Evolutionary conservation across 805 yeast species (phyloP), one percentile per base, ranked within the genome.

Genomic region (Cephaloascus albidus): DNA sequence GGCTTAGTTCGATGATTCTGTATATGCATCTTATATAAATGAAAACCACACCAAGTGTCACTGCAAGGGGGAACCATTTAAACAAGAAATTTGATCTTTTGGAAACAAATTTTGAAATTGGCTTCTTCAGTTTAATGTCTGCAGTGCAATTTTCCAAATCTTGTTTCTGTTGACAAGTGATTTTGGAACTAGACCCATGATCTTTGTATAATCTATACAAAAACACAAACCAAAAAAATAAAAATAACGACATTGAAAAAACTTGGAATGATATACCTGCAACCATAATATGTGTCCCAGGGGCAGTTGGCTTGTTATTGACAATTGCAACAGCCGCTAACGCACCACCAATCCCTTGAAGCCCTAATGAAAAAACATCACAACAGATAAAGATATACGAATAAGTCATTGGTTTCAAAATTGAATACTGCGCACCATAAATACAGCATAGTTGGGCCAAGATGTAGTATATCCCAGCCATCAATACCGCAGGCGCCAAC

Each of bases 261-360:
- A 85, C 89, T 60, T 88, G 96, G 50, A 82, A 68, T 0, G 80
- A 81, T 37, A 88, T 66, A 6, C 96, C 96, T 2, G 73, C 89
- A 36, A 85, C 72, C 81, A 87, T 83, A 37, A 82, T 56, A 52
- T 78, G 66, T 1, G 83, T 68, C n/a, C 90, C 90, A 2, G 41
- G 33, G 6, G 28, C 28, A 2, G 35, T 8, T 6, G 10, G 6
- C 28, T 23, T 23, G 6, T 12, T 12, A 12, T 23, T 12, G 12
- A 8, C 12, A 8, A 12, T 23, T 8, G 28, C 28, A 8, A 6
- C 28, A 8, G 57, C 55, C 4, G 58, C 58, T 36, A 46, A 40
- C 17, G 47, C 56, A n/a, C 60, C 61, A n/a, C 61, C 61, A 23
- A 37, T 36, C 1, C 57, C 59, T 40, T 56, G 61, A 19, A 55